Percentiles rank a stretch among this genome's conserved stretches.
Evolutionary conservation across 257 asterid species (phyloP).

Genomic region (Osmanthus fragrans): DNA sequence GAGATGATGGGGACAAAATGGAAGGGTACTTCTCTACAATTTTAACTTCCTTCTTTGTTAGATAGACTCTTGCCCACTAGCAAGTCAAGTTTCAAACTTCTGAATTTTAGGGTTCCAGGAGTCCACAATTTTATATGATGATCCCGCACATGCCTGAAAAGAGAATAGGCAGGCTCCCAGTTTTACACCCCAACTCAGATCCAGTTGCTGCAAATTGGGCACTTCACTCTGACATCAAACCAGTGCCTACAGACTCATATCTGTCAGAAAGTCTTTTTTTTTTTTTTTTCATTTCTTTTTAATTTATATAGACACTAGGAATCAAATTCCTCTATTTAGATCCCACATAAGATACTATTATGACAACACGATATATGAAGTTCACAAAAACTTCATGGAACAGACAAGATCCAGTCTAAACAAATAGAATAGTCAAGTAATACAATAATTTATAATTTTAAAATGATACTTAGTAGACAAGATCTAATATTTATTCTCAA

Average conservation of each 20-base stretch:
- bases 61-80: neutral
- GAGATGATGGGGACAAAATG: neutral
- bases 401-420: neutral
- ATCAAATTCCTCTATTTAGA: neutral
- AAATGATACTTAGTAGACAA: neutral
- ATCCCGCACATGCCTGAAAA: neutral
- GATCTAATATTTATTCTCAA: neutral
- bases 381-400: neutral
- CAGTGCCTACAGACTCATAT: neutral
- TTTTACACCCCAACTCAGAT: neutral
- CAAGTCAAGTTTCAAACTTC: neutral
- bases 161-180: neutral
- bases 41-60: neutral
- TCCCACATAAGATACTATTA: constrained; percentile 4
- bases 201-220: neutral
- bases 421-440: neutral
- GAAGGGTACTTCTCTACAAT: neutral
- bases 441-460: neutral
- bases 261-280: neutral
- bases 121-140: neutral
- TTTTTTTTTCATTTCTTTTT: neutral
- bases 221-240: neutral
- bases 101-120: neutral
- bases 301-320: neutral
- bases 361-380: neutral